Conservation (phyloP, 148 eudicot species). For the Chenopodium album region DNA sequence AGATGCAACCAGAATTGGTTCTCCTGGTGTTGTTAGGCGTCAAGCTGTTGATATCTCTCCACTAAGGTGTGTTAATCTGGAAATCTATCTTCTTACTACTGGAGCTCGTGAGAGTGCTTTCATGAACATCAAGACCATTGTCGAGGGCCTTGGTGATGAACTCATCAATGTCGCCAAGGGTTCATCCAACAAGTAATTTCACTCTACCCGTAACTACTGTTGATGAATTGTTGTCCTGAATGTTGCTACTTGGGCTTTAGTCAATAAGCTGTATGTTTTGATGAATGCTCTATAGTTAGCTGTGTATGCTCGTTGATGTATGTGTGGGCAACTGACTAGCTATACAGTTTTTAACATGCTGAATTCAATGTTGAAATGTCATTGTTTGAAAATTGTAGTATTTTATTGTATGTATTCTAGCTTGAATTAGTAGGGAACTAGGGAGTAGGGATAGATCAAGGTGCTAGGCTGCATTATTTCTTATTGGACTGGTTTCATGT, state of each 20-base stretch:
- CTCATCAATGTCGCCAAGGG: conserved; percentile 42
- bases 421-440: too few relatives aligned
- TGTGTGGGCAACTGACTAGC: too few relatives aligned
- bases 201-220: not conserved
- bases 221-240: not conserved
- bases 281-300: not conserved
- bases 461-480: too few relatives aligned
- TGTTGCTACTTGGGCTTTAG: not conserved
- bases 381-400: too few relatives aligned
- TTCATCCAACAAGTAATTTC: conserved; percentile 34
- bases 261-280: not conserved
- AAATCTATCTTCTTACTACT: conserved; percentile 33
- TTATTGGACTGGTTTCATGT: too few relatives aligned
- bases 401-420: too few relatives aligned
- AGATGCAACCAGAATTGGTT: too few relatives aligned
- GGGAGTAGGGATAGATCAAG: too few relatives aligned
- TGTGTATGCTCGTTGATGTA: not conserved
- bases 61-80: conserved; percentile 35
- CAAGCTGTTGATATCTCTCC: conserved; percentile 45
- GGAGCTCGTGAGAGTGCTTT: conserved; percentile 44
- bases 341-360: too few relatives aligned
- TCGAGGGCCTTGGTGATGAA: conserved; percentile 39
- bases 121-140: conserved; percentile 39
- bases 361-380: too few relatives aligned
- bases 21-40: conserved; percentile 34